Evolutionary conservation across 1,284 basidiomycete species (phyloP).

Genomic region (Omphalotus olearius): DNA sequence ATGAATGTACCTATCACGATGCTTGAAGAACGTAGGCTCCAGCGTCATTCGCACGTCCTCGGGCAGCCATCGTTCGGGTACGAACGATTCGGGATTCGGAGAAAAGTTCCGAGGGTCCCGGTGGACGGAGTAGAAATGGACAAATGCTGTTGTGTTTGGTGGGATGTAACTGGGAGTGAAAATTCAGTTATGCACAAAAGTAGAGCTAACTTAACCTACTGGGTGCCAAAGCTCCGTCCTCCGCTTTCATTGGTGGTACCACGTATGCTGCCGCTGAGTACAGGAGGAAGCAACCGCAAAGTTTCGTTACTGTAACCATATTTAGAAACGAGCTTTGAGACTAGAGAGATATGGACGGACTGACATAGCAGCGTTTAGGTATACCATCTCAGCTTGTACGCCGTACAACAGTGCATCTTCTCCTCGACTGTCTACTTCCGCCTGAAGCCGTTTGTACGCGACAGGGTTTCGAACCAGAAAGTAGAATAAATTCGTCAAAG

Average conservation of each 20-base stretch:
- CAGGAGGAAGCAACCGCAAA: constrained; percentile 32
- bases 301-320: constrained; percentile 32
- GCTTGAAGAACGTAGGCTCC: constrained; percentile 27
- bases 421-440: constrained; percentile 22
- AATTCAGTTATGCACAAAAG: background rate
- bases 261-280: constrained; percentile 30
- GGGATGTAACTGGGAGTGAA: constrained; percentile 31
- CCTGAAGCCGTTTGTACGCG: constrained; percentile 28
- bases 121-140: constrained; percentile 35
- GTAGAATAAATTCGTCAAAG: constrained; percentile 31
- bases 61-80: constrained; percentile 36
- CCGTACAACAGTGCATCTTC: background rate
- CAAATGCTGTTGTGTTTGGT: constrained; percentile 33
- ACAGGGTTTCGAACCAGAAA: constrained; percentile 30
- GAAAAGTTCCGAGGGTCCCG: constrained; percentile 36
- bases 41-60: constrained; percentile 22
- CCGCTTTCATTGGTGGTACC: constrained; percentile 22
- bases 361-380: constrained; percentile 8
- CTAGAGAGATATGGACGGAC: background rate
- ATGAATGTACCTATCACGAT: constrained; percentile 19
- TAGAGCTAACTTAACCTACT: constrained; percentile 20
- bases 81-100: constrained; percentile 31
- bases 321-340: background rate
- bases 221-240: constrained; percentile 25
- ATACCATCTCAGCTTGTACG: constrained; percentile 4